Evolutionary conservation across 1,284 basidiomycete species (phyloP), one percentile per base, ranked within the genome.

Genomic region (Apiotrichum sp.): DNA sequence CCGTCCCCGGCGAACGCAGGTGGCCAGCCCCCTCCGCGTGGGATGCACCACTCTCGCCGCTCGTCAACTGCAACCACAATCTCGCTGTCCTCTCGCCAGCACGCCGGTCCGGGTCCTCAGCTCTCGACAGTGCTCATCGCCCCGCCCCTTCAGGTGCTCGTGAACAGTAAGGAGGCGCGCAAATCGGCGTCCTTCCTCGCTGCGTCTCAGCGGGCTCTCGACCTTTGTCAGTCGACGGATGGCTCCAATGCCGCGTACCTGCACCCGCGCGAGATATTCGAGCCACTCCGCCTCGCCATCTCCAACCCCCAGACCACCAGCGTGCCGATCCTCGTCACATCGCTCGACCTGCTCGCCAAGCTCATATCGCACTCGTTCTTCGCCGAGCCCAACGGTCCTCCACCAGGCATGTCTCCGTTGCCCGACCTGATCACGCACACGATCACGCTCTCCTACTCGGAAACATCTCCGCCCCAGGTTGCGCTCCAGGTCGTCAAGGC

Each of bases 291-390:
- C 52, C 80, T 97, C 51, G 93, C 93, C 11, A 97, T 93, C 77
- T 68, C 65, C 6, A 73, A 71, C 49, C 71, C 71, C 1, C 92
- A 97, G 78, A 95, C 92, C 1, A 83, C 86, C 52, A 88, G 82
- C 62, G 90, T 96, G 71, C 91, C 91, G 65, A 82, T 96, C 36
- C 88, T 93, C 85, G 88, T 95, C 67, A 89, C 91, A 29, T 93
- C 92, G 62, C 80, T 98, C 71, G 93, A 98, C 75, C 92, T 93
- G 66, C 90, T 96, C 58, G 89, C 91, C 48, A 98, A 98, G 76
- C 84, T 98, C 65, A 89, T 97, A 62, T 92, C 91, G 7, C 91
- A 97, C 73, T 91, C 89, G 39, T 97, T 97, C 81, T 97, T 98
- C 69, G 78, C 81, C 35, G 76, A 78, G 43, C 74, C 80, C n/a